These are phyloP conservation scores for Malus fusca DNA, from an alignment of 306 rosid species.

Conservation along the genomic window DNA sequence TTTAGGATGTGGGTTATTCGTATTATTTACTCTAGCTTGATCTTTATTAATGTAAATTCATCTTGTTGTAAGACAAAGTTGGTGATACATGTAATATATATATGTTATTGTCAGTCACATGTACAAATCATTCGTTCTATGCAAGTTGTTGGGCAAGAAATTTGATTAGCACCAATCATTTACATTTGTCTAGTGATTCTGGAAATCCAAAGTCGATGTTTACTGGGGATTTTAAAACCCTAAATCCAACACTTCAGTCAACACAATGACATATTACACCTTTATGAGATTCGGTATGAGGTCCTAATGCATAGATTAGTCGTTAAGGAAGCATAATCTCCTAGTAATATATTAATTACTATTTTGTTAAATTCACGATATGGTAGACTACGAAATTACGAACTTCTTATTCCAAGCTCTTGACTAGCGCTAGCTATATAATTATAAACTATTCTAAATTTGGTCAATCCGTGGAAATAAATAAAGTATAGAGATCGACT, in stretches of 20 bases:
- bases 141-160: neutral
- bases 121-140: neutral
- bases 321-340: constrained; percentile 1
- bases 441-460: neutral
- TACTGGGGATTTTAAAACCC: constrained; percentile 11
- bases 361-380: neutral
- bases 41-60: neutral
- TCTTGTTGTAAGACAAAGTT: neutral
- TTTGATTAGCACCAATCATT: neutral
- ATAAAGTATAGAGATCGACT: neutral
- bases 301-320: neutral
- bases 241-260: constrained; percentile 1
- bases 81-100: neutral
- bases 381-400: neutral
- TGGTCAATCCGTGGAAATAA: neutral
- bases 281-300: constrained; percentile 6
- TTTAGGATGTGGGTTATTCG: neutral
- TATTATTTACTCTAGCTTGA: neutral
- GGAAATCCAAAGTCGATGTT: neutral
- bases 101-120: neutral
- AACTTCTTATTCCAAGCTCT: neutral
- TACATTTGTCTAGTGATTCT: neutral
- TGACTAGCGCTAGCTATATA: neutral
- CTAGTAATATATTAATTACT: neutral
- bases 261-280: neutral